phyloP scores from a whole-genome alignment of 306 rosid species.

The Cucurbita argyrosperma region DNA sequence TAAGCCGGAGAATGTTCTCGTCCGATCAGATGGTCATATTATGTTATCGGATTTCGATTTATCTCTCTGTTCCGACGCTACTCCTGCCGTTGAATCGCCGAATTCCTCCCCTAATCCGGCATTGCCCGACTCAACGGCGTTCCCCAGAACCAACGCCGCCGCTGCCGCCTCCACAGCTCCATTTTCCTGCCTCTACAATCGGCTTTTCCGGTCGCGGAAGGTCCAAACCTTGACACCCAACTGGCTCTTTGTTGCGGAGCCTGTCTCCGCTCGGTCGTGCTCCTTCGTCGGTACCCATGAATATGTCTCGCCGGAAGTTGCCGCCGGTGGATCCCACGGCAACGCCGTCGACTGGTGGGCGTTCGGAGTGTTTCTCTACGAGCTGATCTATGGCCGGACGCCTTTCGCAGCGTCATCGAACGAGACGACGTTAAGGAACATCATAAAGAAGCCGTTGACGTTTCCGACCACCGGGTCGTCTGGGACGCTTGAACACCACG shows the following conservation, averaged over 20 bases:
- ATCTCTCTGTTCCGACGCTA: constrained; percentile 60
- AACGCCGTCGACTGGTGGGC: constrained; percentile 99
- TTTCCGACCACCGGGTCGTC: constrained; percentile 39
- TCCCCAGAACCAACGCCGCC: constrained; percentile 16
- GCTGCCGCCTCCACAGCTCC: background rate
- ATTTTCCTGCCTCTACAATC: constrained; percentile 42
- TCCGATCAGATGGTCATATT: constrained; percentile 97
- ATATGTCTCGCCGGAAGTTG: constrained; percentile 89
- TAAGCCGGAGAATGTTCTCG: constrained; percentile 89
- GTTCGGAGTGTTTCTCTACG: constrained; percentile 72
- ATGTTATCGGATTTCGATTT: constrained; percentile 97
- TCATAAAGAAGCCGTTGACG: constrained; percentile 41
- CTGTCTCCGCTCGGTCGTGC: constrained; percentile 64
- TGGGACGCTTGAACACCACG: constrained; percentile 52
- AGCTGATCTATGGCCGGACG: constrained; percentile 73
- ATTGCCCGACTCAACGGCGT: constrained; percentile 1
- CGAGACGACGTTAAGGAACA: constrained; percentile 49
- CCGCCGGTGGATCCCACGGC: constrained; percentile 89
- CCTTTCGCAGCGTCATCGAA: constrained; percentile 72
- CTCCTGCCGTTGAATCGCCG: constrained; percentile 75
- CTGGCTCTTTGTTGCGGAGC: constrained; percentile 88
- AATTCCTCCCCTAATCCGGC: constrained; percentile 20
- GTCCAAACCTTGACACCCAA: constrained; percentile 41
- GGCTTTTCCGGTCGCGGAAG: constrained; percentile 65
- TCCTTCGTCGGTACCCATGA: constrained; percentile 96